Evolutionary conservation across 2,329 filamentous ascomycete genomes (phyloP).

Genomic region (Colletotrichum sp.): DNA sequence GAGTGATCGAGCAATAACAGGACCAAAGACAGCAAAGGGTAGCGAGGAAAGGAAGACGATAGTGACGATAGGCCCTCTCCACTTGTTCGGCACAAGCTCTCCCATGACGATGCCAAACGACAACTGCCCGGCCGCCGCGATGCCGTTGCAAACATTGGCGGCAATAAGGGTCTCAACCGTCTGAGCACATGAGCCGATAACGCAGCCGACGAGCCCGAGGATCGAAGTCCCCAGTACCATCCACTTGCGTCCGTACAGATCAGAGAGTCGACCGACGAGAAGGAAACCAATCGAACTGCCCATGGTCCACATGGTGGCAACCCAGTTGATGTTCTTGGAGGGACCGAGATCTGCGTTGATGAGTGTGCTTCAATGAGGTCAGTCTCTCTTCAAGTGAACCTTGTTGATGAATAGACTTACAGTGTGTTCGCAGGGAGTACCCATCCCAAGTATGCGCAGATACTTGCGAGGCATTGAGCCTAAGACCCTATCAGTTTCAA

Average conservation of each 20-base stretch:
- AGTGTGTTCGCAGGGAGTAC: conserved; percentile 39
- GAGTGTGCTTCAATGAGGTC: conserved; percentile 22
- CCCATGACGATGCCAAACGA: conserved; percentile 46
- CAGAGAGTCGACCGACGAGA: conserved; percentile 10
- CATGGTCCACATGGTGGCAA: conserved; percentile 40
- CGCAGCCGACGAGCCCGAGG: conserved; percentile 40
- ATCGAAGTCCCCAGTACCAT: conserved; percentile 23
- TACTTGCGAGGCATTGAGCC: conserved; percentile 37
- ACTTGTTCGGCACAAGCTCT: conserved; percentile 48
- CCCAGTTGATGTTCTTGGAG: conserved; percentile 35
- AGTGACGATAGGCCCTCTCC: conserved; percentile 39
- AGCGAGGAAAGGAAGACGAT: conserved; percentile 43
- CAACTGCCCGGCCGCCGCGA: conserved; percentile 44
- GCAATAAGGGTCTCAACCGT: conserved; percentile 41
- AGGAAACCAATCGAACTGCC: conserved; percentile 40
- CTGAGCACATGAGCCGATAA: conserved; percentile 38
- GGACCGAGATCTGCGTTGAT: conserved; percentile 37
- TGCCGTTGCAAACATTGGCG: conserved; percentile 39
- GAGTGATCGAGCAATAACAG: conserved; percentile 50
- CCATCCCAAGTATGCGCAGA: conserved; percentile 38
- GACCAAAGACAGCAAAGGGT: conserved; percentile 48
- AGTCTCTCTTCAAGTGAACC: background rate
- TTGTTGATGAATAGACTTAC: conserved; percentile 18
- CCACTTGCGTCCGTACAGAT: conserved; percentile 7
- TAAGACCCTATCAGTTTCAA: background rate